phyloP scores from a whole-genome alignment of 2,329 filamentous ascomycete species.

The Arthrobotrys sphaeroides region DNA sequence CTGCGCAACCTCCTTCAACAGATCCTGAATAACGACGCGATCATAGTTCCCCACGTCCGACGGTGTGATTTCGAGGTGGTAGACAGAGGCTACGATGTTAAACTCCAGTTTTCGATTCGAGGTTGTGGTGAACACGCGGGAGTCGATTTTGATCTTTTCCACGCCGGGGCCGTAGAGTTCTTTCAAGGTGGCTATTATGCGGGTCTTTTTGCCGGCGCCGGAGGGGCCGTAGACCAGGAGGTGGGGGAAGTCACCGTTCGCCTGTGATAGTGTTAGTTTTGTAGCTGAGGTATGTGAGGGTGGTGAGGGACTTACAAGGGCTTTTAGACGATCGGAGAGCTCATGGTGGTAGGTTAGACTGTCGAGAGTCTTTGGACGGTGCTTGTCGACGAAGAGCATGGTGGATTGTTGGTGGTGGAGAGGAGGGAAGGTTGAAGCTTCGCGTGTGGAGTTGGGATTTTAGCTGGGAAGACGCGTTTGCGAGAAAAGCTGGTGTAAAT shows the following conservation, averaged over 20 bases:
- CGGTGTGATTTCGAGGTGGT: conserved; percentile 97
- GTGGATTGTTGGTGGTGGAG: not conserved
- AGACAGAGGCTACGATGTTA: conserved; percentile 96
- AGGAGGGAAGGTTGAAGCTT: not conserved
- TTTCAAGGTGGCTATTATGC: conserved; percentile 92
- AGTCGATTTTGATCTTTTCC: conserved; percentile 99
- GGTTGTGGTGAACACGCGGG: conserved; percentile 92
- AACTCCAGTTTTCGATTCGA: conserved; percentile 98
- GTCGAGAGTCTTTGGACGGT: conserved; percentile 77
- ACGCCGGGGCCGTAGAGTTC: conserved; percentile 94
- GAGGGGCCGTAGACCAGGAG: conserved; percentile 96
- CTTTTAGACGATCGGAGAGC: conserved; percentile 84
- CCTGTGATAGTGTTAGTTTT: conserved; percentile 67
- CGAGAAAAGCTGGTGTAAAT: not conserved
- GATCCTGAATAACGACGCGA: conserved; percentile 91
- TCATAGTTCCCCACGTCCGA: conserved; percentile 97
- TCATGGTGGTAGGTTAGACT: conserved; percentile 78
- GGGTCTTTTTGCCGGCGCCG: conserved; percentile 96
- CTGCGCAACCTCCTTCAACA: conserved; percentile 97
- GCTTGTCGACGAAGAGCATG: conserved; percentile 75
- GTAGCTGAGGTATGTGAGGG: not conserved
- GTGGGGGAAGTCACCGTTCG: conserved; percentile 97
- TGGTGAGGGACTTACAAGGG: conserved; percentile 69
- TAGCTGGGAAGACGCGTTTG: conserved; percentile 48
- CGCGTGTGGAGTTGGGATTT: not conserved